Base-by-base conservation (phyloP, 140 eudicot genomes). In the Oenanthe javanica region DNA sequence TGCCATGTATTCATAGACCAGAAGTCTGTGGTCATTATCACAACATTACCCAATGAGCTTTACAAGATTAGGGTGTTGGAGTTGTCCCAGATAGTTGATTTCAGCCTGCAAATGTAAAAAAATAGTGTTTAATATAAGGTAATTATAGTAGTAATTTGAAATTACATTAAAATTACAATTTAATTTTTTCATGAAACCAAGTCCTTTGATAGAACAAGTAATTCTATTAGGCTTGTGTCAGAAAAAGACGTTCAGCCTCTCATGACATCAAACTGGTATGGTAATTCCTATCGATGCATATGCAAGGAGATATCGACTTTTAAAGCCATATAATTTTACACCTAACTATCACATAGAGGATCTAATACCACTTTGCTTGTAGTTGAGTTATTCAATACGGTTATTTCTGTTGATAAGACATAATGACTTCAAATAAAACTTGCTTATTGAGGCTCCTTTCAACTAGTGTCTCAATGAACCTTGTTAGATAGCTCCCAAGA, bases 1-100 rank as follows among this genome's bases (percentile, higher is more conserved):
- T 78, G 93, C 98, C 98, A 96, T 93, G 78, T 93, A 96, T 85
- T 96, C 99, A 78, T 96, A 96, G 79, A 93, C 99, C 89, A 96
- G 84, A 79, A 96, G 90, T 79, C 99, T 90, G 61, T 96, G 98
- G 52, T 96, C 96, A 82, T 89, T 97, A 77, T 96, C 99, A 76
- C 99, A 96, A 72, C 98, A 93, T 79, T 93, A 96, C 67, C 99
- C 99, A 80, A 96, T 91, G 81, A 96, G 93, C 86, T 87, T 96
- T 83, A 93, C 99, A 80, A 96, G 93, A 87, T 96, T 93, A 9
- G 96, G 92, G 82, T 96, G 98, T 31, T 89, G 89, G 71, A 96
- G 86, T 81, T 93, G 98, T 19, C 99, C 99, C 81, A 96, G 85
- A 84, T 91, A 92, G 82, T 91, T 93, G 15, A 96, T 97, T 85